Percentiles rank a stretch among this genome's conserved stretches.
Conservation (phyloP, 2,329 filamentous ascomycete species). For the Sporothrix phasma region DNA sequence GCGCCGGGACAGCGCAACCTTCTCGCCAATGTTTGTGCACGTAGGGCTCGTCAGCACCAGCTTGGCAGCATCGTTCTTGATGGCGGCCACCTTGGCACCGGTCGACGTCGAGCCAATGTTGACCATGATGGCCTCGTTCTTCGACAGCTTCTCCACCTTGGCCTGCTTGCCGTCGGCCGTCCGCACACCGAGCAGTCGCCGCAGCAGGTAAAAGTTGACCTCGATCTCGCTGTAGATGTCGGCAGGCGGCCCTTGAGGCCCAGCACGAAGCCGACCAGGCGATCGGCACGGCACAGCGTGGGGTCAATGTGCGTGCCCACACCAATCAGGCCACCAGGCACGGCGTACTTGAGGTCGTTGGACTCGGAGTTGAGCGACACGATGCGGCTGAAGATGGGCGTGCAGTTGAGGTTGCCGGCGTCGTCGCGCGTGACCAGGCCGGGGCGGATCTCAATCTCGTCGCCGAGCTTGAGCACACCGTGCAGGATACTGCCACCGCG, state of each 20-base stretch:
- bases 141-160: slow-evolving; percentile 95
- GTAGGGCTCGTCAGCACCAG: slow-evolving; percentile 85
- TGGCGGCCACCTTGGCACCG: slow-evolving; percentile 91
- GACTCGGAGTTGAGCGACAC: slow-evolving; percentile 94
- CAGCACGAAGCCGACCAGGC: slow-evolving; percentile 94
- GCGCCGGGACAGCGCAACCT: slow-evolving; percentile 90
- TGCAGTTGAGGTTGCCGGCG: slow-evolving; percentile 88
- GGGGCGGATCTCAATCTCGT: slow-evolving; percentile 98
- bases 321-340: slow-evolving; percentile 94
- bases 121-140: slow-evolving; percentile 99
- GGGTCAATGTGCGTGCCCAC: slow-evolving; percentile 96
- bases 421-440: slow-evolving; percentile 96
- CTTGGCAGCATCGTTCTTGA: slow-evolving; percentile 96
- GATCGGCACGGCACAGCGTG: slow-evolving; percentile 95
- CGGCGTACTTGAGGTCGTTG: slow-evolving; percentile 97
- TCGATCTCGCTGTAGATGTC: slow-evolving; percentile 98
- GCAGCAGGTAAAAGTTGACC: slow-evolving; percentile 98
- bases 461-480: slow-evolving; percentile 90
- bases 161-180: slow-evolving; percentile 98
- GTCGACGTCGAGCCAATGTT: slow-evolving; percentile 98
- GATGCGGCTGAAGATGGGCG: slow-evolving; percentile 90
- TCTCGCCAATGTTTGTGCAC: slow-evolving; percentile 95
- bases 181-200: slow-evolving; percentile 89
- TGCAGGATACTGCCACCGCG: slow-evolving; percentile 94
- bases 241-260: slow-evolving; percentile 83